Conservation (phyloP, 208 protist genomes). For the Angomonas ambiguus region DNA sequence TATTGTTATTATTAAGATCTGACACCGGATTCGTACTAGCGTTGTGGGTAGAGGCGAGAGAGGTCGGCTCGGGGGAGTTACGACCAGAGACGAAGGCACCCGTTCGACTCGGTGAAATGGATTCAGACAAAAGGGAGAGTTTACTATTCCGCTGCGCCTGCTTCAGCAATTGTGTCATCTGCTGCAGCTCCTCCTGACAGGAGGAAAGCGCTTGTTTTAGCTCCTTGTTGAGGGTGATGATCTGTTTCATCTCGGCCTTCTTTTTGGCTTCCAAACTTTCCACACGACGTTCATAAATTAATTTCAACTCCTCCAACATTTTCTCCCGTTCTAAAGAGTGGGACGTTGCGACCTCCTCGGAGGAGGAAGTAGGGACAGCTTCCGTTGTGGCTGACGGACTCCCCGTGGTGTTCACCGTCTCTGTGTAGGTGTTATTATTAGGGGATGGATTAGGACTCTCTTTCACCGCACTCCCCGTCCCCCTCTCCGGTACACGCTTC, state of each 20-base stretch:
- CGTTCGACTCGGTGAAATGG: background rate
- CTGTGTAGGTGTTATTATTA: too few relatives aligned
- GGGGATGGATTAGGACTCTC: too few relatives aligned
- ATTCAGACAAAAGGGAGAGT: background rate
- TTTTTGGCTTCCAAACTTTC: slow-evolving; percentile 36
- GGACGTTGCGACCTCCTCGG: background rate
- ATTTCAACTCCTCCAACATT: slow-evolving; percentile 34
- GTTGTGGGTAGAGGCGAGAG: background rate
- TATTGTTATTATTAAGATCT: too few relatives aligned
- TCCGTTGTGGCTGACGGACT: background rate
- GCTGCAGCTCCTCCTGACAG: slow-evolving; percentile 46
- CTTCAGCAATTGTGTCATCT: slow-evolving; percentile 26
- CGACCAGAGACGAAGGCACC: background rate
- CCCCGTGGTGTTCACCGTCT: slow-evolving; percentile 12
- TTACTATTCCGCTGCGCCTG: slow-evolving; percentile 9
- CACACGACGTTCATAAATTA: slow-evolving; percentile 38
- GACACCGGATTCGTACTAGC: too few relatives aligned
- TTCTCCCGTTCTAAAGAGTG: slow-evolving; percentile 12
- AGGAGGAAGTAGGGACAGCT: background rate
- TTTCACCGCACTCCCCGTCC: too few relatives aligned
- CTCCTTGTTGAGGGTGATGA: slow-evolving; percentile 54
- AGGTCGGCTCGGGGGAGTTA: background rate
- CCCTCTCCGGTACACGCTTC: too few relatives aligned
- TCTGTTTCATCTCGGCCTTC: slow-evolving; percentile 40
- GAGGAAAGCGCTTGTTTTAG: slow-evolving; percentile 47